Evolutionary conservation across 2,329 filamentous ascomycete genomes (phyloP).

Genomic region (Byssochlamys sp.): DNA sequence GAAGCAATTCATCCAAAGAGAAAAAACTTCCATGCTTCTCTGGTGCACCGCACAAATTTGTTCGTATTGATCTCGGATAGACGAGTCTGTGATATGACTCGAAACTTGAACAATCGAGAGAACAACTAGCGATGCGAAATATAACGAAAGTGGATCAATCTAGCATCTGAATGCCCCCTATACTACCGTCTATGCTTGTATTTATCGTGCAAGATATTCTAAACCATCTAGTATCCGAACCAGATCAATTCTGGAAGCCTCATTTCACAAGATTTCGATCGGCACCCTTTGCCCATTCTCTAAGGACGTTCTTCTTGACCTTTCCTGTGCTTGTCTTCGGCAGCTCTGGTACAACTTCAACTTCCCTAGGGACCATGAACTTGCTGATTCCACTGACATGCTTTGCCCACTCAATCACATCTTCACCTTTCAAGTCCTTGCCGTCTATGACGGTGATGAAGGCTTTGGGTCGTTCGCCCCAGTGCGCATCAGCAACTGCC

Average conservation of each 20-base stretch:
- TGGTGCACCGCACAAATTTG: too few relatives aligned
- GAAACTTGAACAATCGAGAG: not conserved
- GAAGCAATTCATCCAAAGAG: too few relatives aligned
- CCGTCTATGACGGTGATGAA: constrained; percentile 72
- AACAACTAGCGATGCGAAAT: not conserved
- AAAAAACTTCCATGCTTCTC: too few relatives aligned
- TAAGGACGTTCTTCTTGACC: constrained; percentile 84
- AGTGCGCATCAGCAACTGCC: constrained; percentile 75
- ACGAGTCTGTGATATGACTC: too few relatives aligned
- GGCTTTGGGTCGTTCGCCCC: constrained; percentile 93
- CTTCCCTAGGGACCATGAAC: constrained; percentile 72
- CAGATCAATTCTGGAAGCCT: not conserved
- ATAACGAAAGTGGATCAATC: not conserved
- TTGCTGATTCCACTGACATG: constrained; percentile 69
- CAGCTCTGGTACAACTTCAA: constrained; percentile 73
- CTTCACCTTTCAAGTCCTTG: constrained; percentile 51
- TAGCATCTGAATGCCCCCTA: not conserved
- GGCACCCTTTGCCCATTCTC: constrained; percentile 67
- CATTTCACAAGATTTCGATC: constrained; percentile 16
- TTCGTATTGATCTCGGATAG: too few relatives aligned
- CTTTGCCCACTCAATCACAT: constrained; percentile 79
- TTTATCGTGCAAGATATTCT: not conserved
- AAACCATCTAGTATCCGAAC: not conserved
- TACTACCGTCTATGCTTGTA: not conserved
- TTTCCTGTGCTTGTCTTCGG: constrained; percentile 98